These are phyloP conservation scores for Heritiera littoralis DNA, from an alignment of 345 rosid species.

Conservation along the genomic window DNA sequence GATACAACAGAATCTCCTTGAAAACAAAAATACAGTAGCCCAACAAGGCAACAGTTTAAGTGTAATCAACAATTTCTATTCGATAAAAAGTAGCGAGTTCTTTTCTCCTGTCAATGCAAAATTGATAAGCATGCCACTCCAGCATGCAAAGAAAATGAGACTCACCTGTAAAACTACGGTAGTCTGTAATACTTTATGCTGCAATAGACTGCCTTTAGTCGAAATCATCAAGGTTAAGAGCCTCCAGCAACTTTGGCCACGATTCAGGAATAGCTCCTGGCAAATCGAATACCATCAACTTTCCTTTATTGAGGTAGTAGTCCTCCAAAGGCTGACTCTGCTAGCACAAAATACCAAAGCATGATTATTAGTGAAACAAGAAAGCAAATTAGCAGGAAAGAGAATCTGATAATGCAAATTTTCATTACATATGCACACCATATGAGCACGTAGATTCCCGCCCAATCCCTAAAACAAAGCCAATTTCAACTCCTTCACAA, in stretches of 20 bases:
- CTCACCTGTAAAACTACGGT: conserved; percentile 35
- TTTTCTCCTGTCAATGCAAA: conserved; percentile 40
- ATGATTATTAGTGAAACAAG: not conserved
- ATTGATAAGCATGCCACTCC: conserved; percentile 50
- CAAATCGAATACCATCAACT: conserved; percentile 76
- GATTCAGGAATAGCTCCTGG: conserved; percentile 97
- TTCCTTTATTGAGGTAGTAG: conserved; percentile 67
- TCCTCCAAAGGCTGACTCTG: conserved; percentile 95
- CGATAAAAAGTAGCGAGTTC: conserved; percentile 12
- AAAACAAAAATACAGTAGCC: conserved; percentile 19
- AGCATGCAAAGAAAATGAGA: conserved; percentile 56
- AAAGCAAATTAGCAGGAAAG: not conserved
- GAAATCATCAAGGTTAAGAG: conserved; percentile 74
- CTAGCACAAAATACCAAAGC: conserved; percentile 20
- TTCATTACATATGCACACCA: not conserved
- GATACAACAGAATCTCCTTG: conserved; percentile 25
- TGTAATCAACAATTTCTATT: conserved; percentile 22
- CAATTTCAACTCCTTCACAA: not conserved
- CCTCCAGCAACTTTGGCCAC: conserved; percentile 94
- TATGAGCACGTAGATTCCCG: not conserved
- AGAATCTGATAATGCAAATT: not conserved
- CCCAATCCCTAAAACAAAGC: not conserved
- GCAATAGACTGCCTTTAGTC: conserved; percentile 71
- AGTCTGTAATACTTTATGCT: conserved; percentile 44
- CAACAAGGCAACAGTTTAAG: conserved; percentile 7